Conservation (phyloP, 352 stramenopile species). For the Globisporangium cystogenes region DNA sequence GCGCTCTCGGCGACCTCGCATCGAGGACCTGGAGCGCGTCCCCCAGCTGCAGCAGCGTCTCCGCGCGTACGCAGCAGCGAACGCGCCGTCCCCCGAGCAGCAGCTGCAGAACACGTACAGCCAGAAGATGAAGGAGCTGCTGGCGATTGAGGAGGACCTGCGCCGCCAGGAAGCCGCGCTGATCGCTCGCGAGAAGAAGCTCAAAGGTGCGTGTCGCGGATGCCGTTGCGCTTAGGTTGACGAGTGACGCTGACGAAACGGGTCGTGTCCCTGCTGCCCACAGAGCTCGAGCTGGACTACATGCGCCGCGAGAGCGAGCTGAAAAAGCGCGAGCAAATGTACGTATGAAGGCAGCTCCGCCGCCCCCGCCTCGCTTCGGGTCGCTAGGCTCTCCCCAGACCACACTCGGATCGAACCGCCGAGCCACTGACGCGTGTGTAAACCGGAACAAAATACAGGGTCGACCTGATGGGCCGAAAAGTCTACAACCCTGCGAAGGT, state of each 20-base stretch:
- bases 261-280: constrained; percentile 11
- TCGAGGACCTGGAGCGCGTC: constrained; percentile 82
- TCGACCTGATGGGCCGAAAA: constrained; percentile 80
- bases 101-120: constrained; percentile 80
- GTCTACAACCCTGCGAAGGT: constrained; percentile 57
- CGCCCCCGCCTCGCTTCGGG: not conserved
- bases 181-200: constrained; percentile 80
- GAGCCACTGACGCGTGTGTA: constrained; percentile 2
- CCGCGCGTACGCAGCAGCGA: constrained; percentile 67
- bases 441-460: constrained; percentile 17
- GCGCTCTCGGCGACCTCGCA: constrained; percentile 72
- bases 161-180: constrained; percentile 79
- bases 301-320: constrained; percentile 72
- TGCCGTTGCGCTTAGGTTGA: not conserved
- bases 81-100: constrained; percentile 43
- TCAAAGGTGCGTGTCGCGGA: constrained; percentile 46
- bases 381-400: not conserved
- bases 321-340: constrained; percentile 86
- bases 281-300: constrained; percentile 78
- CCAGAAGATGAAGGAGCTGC: constrained; percentile 85
- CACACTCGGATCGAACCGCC: not conserved
- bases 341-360: constrained; percentile 11
- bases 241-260: not conserved
- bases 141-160: constrained; percentile 81
- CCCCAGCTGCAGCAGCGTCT: constrained; percentile 78